Base-by-base conservation (phyloP, 2,329 filamentous ascomycete genomes). In the Microcera coccophila region DNA sequence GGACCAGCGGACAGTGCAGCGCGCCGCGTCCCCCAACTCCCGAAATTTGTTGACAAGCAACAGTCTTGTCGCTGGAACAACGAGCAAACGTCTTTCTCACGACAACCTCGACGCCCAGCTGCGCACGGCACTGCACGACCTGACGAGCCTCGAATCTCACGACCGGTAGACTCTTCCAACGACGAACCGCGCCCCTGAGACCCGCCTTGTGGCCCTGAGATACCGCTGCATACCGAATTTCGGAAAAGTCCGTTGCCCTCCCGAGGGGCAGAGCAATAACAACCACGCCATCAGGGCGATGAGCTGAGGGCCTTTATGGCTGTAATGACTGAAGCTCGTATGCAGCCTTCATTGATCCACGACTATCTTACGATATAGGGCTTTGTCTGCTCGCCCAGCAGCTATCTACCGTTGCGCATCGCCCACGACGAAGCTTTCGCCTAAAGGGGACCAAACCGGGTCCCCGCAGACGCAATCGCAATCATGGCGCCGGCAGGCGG, bases 401-500 rank as follows among this genome's bases (percentile, higher is more conserved):
- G 39, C 45, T 35, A 41, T 42, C 39, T 31, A 52, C 35, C 48
- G 50, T 41, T 57, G 57, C 61, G 60, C 58, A 59, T 57, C 54
- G 48, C 49, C 48, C 42, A 48, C 42, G 42, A 48, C 47, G 46
- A 58, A 52, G 42, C 40, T 43, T 42, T 40, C 41, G 44, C 41
- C 53, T 36, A 47, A 41, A 58, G 65, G 63, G 64, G 62, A 60
- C 66, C 64, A 54, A 29, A 44, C 38, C 48, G 48, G 65, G 64
- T 65, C 65, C 65, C 65, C 63, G 47, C 54, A 50, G 52, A 52
- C 53, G 45, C 48, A 45, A 43, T 45, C 49, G 53, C 54, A 58
- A 53, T 41, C 59, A 69, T 69, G 66, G 59, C 66, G 54, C 66
- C 73, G 48, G 72, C 79, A 58, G 87, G 87, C 62, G 90, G 87